These are phyloP conservation scores for Claviceps africana DNA, from an alignment of 2,329 filamentous ascomycete species.

Conservation along the genomic window DNA sequence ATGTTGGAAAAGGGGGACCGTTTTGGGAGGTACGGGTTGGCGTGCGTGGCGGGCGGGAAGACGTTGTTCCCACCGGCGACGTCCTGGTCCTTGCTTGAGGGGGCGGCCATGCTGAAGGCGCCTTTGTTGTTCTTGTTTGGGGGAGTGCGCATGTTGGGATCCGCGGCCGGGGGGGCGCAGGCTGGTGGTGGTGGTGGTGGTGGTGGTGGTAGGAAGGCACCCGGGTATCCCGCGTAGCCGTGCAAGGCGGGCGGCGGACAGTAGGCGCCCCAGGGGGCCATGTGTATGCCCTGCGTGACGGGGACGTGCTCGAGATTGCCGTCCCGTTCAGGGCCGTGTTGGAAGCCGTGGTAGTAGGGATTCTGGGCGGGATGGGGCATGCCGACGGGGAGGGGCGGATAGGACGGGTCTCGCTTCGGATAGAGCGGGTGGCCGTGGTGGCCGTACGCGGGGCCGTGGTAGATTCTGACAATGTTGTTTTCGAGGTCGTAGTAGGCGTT, in stretches of 20 bases:
- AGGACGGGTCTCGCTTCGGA: conserved; percentile 21
- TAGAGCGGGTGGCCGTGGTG: conserved; percentile 33
- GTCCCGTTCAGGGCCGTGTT: conserved; percentile 4
- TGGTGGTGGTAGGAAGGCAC: not conserved
- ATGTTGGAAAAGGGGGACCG: conserved; percentile 10
- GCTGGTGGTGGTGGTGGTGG: not conserved
- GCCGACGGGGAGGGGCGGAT: conserved; percentile 24
- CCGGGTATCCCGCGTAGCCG: conserved; percentile 9
- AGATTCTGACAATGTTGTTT: conserved; percentile 39
- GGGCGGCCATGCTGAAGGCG: conserved; percentile 6
- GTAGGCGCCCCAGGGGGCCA: conserved; percentile 11
- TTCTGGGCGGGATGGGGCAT: conserved; percentile 29
- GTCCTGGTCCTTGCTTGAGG: conserved; percentile 11
- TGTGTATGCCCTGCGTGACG: conserved; percentile 17
- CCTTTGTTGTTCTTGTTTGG: conserved; percentile 4
- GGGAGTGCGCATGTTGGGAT: too few species aligned
- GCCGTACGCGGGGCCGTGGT: conserved; percentile 42
- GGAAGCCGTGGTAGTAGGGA: conserved; percentile 28
- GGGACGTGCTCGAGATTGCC: conserved; percentile 14
- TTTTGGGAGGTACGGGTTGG: conserved; percentile 16
- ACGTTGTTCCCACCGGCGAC: conserved; percentile 17
- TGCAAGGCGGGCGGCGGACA: conserved; percentile 8
- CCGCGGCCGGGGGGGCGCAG: too few species aligned
- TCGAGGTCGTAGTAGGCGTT: conserved; percentile 46
- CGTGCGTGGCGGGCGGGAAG: conserved; percentile 11